phyloP scores from a whole-genome alignment of 2,329 filamentous ascomycete species.

The Teratosphaeriaceae sp. region DNA sequence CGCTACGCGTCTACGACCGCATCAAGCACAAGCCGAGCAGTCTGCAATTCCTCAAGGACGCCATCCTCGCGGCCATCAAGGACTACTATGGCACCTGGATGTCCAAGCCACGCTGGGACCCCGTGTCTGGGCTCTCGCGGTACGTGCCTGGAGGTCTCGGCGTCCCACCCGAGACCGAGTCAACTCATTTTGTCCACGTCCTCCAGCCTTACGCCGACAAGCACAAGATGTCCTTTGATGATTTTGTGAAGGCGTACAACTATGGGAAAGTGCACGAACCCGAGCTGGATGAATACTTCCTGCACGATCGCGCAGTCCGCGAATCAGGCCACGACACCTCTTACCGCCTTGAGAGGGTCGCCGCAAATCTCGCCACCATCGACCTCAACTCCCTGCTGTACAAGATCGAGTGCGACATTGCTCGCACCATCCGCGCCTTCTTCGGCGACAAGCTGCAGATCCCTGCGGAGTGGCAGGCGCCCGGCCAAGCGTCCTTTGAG shows the following conservation, averaged over 20 bases:
- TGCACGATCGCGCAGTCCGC: constrained; percentile 90
- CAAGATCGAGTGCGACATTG: constrained; percentile 96
- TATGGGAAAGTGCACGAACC: constrained; percentile 68
- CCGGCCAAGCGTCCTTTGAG: constrained; percentile 59
- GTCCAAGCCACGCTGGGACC: constrained; percentile 63
- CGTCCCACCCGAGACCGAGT: constrained; percentile 87
- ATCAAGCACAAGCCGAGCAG: constrained; percentile 81
- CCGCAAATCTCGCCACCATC: constrained; percentile 83
- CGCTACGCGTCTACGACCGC: constrained; percentile 83
- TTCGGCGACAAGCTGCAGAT: constrained; percentile 81
- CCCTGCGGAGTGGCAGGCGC: constrained; percentile 72
- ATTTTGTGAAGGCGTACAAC: constrained; percentile 90
- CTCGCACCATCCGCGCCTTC: constrained; percentile 72
- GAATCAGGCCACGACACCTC: constrained; percentile 97
- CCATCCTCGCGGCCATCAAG: constrained; percentile 89
- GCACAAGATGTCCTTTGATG: constrained; percentile 69
- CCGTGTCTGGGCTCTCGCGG: constrained; percentile 69
- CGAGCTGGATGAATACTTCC: constrained; percentile 88
- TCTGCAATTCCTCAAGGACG: constrained; percentile 69
- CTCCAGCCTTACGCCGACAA: constrained; percentile 78
- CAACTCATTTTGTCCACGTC: constrained; percentile 77
- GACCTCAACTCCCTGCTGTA: constrained; percentile 92
- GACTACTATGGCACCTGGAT: constrained; percentile 92
- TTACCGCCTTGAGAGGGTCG: constrained; percentile 83
- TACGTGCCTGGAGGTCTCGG: constrained; percentile 79